Evolutionary conservation across 2,329 filamentous ascomycete species (phyloP).

Genomic region (Rutstroemia sp.): DNA sequence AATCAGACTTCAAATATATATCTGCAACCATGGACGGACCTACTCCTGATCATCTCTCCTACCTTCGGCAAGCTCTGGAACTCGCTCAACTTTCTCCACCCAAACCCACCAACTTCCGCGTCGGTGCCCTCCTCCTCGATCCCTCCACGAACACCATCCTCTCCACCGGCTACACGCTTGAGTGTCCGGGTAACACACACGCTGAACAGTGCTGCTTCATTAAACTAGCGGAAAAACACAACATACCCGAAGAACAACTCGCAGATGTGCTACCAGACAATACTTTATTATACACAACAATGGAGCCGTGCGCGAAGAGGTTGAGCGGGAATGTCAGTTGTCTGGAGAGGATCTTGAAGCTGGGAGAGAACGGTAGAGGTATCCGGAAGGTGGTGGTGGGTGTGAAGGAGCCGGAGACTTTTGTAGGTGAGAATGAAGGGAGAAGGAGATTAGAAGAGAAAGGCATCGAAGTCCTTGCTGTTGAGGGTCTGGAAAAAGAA

Average conservation of each 20-base stretch:
- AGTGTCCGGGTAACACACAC: constrained; percentile 88
- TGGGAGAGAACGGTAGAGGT: constrained; percentile 29
- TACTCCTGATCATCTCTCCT: constrained; percentile 26
- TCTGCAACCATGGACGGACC: not conserved
- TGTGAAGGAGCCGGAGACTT: constrained; percentile 81
- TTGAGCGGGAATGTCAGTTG: constrained; percentile 71
- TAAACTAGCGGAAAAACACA: constrained; percentile 53
- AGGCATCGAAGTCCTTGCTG: constrained; percentile 66
- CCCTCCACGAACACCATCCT: constrained; percentile 51
- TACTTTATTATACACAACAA: constrained; percentile 75
- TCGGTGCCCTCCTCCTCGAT: constrained; percentile 80
- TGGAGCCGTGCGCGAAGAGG: constrained; percentile 75
- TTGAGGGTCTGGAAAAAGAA: constrained; percentile 69
- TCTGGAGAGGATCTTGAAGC: constrained; percentile 66
- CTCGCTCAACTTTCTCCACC: constrained; percentile 74
- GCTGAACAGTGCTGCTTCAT: constrained; percentile 88
- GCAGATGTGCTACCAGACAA: constrained; percentile 42
- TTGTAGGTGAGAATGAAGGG: constrained; percentile 76
- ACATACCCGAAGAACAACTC: constrained; percentile 47
- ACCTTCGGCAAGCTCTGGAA: constrained; percentile 67
- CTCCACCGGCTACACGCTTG: constrained; percentile 82
- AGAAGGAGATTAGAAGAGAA: constrained; percentile 60
- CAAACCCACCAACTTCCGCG: constrained; percentile 84
- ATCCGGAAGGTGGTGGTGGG: constrained; percentile 81
- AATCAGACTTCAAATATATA: no score